Evolutionary conservation across 495 filamentous ascomycete species (phyloP), one percentile per base, ranked within the genome.

Genomic region (Hyaloscypha finlandica): DNA sequence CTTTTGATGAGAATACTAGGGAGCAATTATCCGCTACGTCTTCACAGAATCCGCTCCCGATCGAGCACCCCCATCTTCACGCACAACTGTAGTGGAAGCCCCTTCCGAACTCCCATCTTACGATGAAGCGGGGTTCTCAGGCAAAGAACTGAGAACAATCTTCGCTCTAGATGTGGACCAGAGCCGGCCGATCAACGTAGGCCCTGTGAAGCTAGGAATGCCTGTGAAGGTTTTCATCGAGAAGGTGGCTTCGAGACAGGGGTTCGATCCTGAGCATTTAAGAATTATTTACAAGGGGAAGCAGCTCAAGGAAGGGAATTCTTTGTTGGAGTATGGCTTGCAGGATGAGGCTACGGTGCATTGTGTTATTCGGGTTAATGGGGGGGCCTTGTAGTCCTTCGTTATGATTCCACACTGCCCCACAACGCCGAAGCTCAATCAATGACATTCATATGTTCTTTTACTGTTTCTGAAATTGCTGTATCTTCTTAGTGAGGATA

Each of bases 231-330:
- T 20, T n/a, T 53, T 53, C 16, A 53, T 53, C 51, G 51, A 53
- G 51, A 53, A 20, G 19, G 51, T 53, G 51, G 51, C 51, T 6
- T 20, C 19, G 51, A 53, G 51, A n/a, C 51, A 53, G 22, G 51
- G 51, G 19, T 1, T 53, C 22, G 51, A 53, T 53, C 51, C 51
- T 53, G 51, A 53, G 51, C 51, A 53, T 53, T 25, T 53, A 4
- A 53, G 51, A 53, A 53, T 53, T 16, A 53, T 53, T 20, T 53
- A 53, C 51, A n/a, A 53, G 51, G 51, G 51, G 9, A 53, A 53
- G 4, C 51, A 53, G 51, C 51, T 53, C 22, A 20, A 25, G 51
- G 22, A n/a, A n/a, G 51, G 51, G 4, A 9, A 25, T 8, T 11
- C 9, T 20, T 53, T 53, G 51, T 20, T 53, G 51, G 51, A 53